Base-by-base conservation (phyloP, 257 asterid species). In the Salvia splendens region DNA sequence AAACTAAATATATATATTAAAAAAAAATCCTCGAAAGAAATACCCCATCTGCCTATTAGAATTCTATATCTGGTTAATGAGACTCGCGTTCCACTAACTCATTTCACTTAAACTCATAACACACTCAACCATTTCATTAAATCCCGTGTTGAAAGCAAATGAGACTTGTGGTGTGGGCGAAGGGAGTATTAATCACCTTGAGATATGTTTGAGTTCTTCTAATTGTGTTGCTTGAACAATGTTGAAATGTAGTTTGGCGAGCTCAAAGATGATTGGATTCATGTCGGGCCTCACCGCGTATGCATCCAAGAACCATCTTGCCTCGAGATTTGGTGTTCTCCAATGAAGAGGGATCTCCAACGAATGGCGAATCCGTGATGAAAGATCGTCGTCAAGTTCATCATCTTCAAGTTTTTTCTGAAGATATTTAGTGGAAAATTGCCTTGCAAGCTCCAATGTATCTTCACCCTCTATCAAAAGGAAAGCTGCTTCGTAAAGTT, bases 401-500 rank as follows among this genome's bases (percentile, higher is more conserved):
- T 47, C 7, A 12, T 8, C 7, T 12, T 47, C 48, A 43, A 72
- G 46, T 5, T 46, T 48, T 20, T 65, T n/a, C 46, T 57, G 60
- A 0, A 78, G 56, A 60, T 8, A 53, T 12, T 16, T 5, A 10
- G 43, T 73, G 6, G 79, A 36, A 6, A 69, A 78, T 10, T 57
- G 36, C 51, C 41, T 51, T 4, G 67, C 76, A n/a, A 5, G 32
- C 17, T 64, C 82, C 56, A 78, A 33, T 12, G 67, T 68, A 14
- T 54, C 53, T 32, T 77, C 82, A n/a, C 56, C 73, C 12, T 69
- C 62, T 15, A 15, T 45, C 35, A 56, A 20, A 8, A 73, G 53
- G 55, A 61, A 73, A 56, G 82, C 57, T 33, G 79, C 78, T 50
- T 77, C 78, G 40, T 77, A 77, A 9, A 77, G 48, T 47, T 65